phyloP scores from a whole-genome alignment of 2,329 filamentous ascomycete species.

The Penicillium sp. region DNA sequence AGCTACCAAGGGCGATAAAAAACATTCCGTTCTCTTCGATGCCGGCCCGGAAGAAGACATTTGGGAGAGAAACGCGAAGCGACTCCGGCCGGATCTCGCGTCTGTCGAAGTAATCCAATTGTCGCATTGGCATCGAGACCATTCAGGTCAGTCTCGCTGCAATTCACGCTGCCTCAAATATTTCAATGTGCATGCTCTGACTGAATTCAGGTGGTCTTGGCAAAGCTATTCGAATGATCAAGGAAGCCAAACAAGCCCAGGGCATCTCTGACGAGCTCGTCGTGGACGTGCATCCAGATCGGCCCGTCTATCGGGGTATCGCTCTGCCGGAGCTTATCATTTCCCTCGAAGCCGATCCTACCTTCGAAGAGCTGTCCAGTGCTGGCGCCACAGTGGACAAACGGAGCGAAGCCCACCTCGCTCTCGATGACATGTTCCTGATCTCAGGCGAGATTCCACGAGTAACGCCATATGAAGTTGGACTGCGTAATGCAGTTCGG shows the following conservation, averaged over 20 bases:
- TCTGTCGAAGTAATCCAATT: slow-evolving; percentile 50
- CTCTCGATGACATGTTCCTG: slow-evolving; percentile 52
- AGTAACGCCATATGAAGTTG: slow-evolving; percentile 50
- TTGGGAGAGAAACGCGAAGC: slow-evolving; percentile 51
- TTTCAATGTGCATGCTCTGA: background rate
- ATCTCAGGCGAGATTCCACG: slow-evolving; percentile 56
- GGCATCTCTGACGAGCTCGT: slow-evolving; percentile 30
- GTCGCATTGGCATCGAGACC: slow-evolving; percentile 57
- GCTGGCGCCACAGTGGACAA: slow-evolving; percentile 45
- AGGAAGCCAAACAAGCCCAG: slow-evolving; percentile 36
- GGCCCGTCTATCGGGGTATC: slow-evolving; percentile 53
- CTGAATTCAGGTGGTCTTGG: slow-evolving; percentile 46
- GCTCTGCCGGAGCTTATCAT: slow-evolving; percentile 41
- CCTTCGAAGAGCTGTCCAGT: slow-evolving; percentile 47
- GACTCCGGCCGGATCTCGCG: slow-evolving; percentile 44
- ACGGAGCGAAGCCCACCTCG: slow-evolving; percentile 42
- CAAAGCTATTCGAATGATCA: slow-evolving; percentile 50
- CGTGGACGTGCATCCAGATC: slow-evolving; percentile 53
- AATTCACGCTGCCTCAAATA: background rate
- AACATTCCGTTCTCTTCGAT: slow-evolving; percentile 54
- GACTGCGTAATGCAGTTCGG: slow-evolving; percentile 47
- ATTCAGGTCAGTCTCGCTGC: slow-evolving; percentile 44
- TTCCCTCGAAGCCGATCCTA: slow-evolving; percentile 54
- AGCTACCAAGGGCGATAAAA: slow-evolving; percentile 44
- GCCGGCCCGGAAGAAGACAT: slow-evolving; percentile 52